Percentiles rank a stretch among this genome's conserved stretches.
Conservation (phyloP, 164 flowering plant species). For the Annona cherimola region DNA sequence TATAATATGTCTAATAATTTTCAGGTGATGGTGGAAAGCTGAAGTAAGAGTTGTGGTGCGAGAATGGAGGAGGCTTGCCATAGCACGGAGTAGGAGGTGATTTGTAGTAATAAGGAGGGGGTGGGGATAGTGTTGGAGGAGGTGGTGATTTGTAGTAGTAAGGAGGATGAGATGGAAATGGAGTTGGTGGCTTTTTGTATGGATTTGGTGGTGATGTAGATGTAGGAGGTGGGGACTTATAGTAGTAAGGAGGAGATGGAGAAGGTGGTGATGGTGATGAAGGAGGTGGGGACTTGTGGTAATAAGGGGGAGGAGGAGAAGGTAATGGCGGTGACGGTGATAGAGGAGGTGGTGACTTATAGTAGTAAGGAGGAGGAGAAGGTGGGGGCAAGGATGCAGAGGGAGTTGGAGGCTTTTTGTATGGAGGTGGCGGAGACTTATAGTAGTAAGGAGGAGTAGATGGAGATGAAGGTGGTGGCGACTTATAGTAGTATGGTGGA, state of each 20-base stretch:
- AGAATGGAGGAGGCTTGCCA: not conserved
- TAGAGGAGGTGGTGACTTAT: no score
- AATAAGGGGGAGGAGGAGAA: not conserved
- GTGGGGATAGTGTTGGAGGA: conserved; percentile 1
- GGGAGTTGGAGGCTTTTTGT: no score
- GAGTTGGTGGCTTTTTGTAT: not conserved
- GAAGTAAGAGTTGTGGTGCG: not conserved
- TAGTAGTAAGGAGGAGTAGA: not conserved
- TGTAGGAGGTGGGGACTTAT: not conserved
- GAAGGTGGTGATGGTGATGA: not conserved
- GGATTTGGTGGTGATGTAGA: not conserved
- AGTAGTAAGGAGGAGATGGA: not conserved
- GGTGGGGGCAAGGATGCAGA: no score
- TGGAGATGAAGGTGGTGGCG: not conserved
- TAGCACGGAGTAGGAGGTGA: not conserved
- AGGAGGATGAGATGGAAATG: not conserved
- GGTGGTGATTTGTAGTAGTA: conserved; percentile 7
- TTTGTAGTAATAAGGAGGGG: not conserved
- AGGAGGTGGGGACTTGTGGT: no score
- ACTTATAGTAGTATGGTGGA: not conserved
- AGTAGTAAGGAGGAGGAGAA: no score
- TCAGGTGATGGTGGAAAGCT: not conserved
- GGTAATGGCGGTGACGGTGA: no score
- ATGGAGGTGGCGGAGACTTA: not conserved
- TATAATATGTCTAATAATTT: no score